phyloP scores from a whole-genome alignment of 345 rosid genomes.

The Cardiospermum halicacabum region DNA sequence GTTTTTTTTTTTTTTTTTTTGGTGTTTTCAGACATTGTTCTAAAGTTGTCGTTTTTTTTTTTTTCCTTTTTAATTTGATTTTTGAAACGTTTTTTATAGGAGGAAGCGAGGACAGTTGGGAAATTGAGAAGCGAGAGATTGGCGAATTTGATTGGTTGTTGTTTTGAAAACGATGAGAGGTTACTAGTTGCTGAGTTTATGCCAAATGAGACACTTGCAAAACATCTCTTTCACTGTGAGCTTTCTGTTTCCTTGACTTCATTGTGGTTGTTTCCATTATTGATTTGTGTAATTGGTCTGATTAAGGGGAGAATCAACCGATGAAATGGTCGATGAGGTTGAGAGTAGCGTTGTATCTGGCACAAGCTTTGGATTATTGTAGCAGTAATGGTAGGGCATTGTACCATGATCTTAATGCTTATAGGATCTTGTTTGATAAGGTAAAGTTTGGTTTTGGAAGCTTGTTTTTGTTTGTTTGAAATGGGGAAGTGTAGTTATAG shows the following conservation, averaged over 20 bases:
- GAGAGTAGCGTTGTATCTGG: constrained; percentile 86
- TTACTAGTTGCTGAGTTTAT: constrained; percentile 88
- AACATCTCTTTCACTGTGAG: constrained; percentile 95
- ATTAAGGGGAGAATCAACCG: constrained; percentile 89
- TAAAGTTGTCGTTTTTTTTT: background rate
- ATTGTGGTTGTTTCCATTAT: background rate
- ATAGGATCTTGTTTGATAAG: constrained; percentile 88
- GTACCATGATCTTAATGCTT: constrained; percentile 96
- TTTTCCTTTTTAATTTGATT: background rate
- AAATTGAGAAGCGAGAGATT: constrained; percentile 76
- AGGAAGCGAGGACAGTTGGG: constrained; percentile 90
- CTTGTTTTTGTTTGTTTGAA: background rate
- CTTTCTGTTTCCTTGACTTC: background rate
- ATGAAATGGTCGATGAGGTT: constrained; percentile 99
- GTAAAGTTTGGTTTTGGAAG: constrained; percentile 23
- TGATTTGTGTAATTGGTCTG: background rate
- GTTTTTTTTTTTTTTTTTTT: constrained; percentile 12
- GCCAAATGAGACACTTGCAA: constrained; percentile 91
- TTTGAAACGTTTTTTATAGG: constrained; percentile 35
- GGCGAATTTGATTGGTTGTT: constrained; percentile 88
- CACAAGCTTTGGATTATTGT: constrained; percentile 87
- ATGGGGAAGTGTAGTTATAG: no score
- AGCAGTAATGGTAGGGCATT: constrained; percentile 83
- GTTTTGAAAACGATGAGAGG: constrained; percentile 85
- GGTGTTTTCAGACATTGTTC: background rate